Percentiles rank a stretch among this genome's conserved stretches.
phyloP scores from a whole-genome alignment of 2,329 filamentous ascomycete species.

The Aureobasidium pullulans region DNA sequence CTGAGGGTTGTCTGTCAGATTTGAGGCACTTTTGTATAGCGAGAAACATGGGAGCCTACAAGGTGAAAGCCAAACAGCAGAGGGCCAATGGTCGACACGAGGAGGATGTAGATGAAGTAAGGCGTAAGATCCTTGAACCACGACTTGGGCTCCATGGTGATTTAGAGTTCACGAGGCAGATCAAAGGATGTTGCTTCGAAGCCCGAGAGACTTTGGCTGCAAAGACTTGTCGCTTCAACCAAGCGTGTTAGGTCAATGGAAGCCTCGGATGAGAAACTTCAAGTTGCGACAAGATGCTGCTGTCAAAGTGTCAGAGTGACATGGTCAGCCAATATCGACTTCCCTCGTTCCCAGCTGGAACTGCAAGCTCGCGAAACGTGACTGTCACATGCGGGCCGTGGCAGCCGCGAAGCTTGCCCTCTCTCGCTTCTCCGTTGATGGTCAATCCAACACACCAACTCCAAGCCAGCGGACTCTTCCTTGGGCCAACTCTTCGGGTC shows the following conservation, averaged over 20 bases:
- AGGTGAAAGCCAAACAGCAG: constrained; percentile 93
- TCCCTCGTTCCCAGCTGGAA: not conserved
- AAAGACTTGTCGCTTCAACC: not conserved
- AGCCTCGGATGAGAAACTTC: not conserved
- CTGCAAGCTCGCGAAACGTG: not conserved
- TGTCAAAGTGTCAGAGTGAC: constrained; percentile 3
- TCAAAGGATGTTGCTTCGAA: not conserved
- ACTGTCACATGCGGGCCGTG: constrained; percentile 1
- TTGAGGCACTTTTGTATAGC: not conserved
- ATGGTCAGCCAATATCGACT: not conserved
- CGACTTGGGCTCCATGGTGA: constrained; percentile 30
- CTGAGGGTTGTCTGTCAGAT: constrained; percentile 37
- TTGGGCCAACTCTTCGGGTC: not conserved
- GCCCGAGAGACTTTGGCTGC: not conserved
- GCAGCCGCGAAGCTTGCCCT: not conserved
- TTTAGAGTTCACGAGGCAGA: not conserved
- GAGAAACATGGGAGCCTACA: constrained; percentile 43
- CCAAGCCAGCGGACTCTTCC: not conserved
- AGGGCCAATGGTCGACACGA: constrained; percentile 73
- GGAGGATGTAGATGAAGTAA: constrained; percentile 70
- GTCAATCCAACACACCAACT: not conserved
- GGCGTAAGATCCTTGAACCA: constrained; percentile 52
- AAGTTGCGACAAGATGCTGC: not conserved
- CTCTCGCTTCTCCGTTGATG: not conserved
- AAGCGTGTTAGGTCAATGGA: not conserved